Base-by-base conservation (phyloP, 495 filamentous ascomycete species). In the Ramalina intermedia region DNA sequence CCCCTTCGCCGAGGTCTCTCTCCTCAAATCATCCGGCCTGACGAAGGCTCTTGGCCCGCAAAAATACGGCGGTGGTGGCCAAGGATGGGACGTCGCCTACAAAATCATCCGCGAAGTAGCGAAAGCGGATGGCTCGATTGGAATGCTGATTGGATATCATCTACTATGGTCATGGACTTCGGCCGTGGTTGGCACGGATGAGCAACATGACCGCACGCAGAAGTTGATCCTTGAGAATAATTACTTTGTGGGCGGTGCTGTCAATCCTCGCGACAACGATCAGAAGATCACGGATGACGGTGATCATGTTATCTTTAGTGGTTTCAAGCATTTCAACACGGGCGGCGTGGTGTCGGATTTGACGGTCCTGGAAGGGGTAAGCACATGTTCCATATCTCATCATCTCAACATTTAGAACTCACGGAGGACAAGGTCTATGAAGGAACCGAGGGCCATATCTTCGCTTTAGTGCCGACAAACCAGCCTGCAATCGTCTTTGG, bases 241-340 rank as follows among this genome's bases (percentile, higher is more conserved):
- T 58, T 78, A 76, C 61, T 79, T 76, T 49, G 65, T 81, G 23
- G 76, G 77, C 17, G 77, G 67, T 14, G 77, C 76, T 7, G 77
- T 81, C 41, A 81, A 81, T 57, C 75, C 76, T 11, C 68, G 78
- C 12, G 75, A 80, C 54, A 72, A 59, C 41, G 74, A 81, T 52
- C 62, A 76, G 20, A 71, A 65, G 39, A 75, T 78, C 53, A 72
- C 65, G 12, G 55, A 61, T 9, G 66, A 72, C 37, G 75, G 72
- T 11, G 67, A 72, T 7, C 51, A 71, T 11, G 56, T 80, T 24
- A 63, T 75, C 23, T 80, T 75, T 63, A 71, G 71, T 53, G 76
- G 76, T 18, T 66, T 64, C 55, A 81, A 81, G 59, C 56, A 70
- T 62, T 81, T 81, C 67, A 79, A 74, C 54, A 81, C 76, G 6